These are phyloP conservation scores for Trypanosoma scelopori DNA, from an alignment of 208 protist genomes.

Conservation along the genomic window DNA sequence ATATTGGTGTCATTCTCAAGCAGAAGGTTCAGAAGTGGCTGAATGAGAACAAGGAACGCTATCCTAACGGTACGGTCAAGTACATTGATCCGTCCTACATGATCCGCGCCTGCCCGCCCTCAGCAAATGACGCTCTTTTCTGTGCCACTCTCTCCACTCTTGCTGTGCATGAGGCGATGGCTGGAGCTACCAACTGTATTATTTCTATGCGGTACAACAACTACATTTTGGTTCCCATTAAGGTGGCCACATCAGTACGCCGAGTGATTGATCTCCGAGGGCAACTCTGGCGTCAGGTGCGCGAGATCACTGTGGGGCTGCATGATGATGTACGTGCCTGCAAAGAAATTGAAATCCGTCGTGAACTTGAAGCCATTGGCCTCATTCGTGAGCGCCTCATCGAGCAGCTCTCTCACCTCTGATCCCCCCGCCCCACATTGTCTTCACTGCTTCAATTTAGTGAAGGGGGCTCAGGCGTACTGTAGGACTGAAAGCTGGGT, in stretches of 20 bases:
- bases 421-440: constrained; percentile 1
- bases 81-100: constrained; percentile 98
- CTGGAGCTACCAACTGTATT: constrained; percentile 85
- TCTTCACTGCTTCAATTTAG: neutral
- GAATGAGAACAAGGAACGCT: constrained; percentile 64
- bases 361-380: constrained; percentile 72
- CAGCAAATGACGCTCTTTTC: constrained; percentile 88
- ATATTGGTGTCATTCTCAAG: constrained; percentile 92
- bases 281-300: constrained; percentile 86
- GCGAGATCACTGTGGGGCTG: constrained; percentile 87
- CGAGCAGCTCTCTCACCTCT: constrained; percentile 64
- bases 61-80: constrained; percentile 81
- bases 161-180: constrained; percentile 91
- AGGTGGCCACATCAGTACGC: constrained; percentile 82
- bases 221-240: constrained; percentile 90
- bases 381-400: constrained; percentile 66
- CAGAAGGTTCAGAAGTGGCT: constrained; percentile 81
- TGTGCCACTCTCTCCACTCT: constrained; percentile 83
- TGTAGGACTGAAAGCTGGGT: neutral
- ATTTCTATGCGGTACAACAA: constrained; percentile 90
- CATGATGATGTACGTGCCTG: constrained; percentile 50
- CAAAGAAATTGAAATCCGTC: constrained; percentile 69
- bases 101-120: constrained; percentile 92
- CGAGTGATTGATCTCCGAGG: constrained; percentile 78
- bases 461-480: neutral